Percentiles rank a stretch among this genome's conserved stretches.
Evolutionary conservation across 2,329 filamentous ascomycete genomes (phyloP).

Genomic region (Botrytis medusae): DNA sequence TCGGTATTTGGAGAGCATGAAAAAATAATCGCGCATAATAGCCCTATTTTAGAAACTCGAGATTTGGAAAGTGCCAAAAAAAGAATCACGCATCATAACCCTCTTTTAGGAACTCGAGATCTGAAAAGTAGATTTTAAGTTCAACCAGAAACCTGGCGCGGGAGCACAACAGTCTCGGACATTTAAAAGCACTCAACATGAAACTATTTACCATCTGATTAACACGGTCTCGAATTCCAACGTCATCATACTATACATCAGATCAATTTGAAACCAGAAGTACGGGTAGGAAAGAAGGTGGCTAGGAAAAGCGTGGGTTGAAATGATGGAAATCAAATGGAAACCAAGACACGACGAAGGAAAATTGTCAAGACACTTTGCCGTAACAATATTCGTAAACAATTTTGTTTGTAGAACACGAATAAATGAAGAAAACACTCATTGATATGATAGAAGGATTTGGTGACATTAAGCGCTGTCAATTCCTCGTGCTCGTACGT

Average conservation of each 20-base stretch:
- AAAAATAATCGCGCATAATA: neutral
- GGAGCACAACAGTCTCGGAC: constrained; percentile 5
- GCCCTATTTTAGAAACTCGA: neutral
- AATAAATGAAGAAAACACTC: constrained; percentile 1
- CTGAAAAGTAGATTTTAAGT: neutral
- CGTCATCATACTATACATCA: neutral
- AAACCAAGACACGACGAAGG: neutral
- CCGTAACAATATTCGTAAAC: neutral
- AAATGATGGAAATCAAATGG: neutral
- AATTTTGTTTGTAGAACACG: neutral
- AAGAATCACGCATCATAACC: neutral
- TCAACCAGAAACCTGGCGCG: neutral
- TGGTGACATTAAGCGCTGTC: constrained; percentile 11
- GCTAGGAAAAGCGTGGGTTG: neutral
- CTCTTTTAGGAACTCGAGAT: too few relatives aligned
- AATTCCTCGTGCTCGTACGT: neutral
- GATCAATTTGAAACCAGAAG: neutral
- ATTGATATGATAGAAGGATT: neutral
- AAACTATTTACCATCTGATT: constrained; percentile 7
- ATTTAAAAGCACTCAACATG: constrained; percentile 3
- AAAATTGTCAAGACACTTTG: neutral
- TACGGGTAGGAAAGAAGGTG: neutral
- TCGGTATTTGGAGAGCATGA: neutral
- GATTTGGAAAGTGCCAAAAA: neutral
- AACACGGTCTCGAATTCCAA: neutral